A percentile compares a stretch with the other conserved stretches of the same genome.
Evolutionary conservation across 345 rosid genomes (phyloP).

Genomic region (Boechera stricta): DNA sequence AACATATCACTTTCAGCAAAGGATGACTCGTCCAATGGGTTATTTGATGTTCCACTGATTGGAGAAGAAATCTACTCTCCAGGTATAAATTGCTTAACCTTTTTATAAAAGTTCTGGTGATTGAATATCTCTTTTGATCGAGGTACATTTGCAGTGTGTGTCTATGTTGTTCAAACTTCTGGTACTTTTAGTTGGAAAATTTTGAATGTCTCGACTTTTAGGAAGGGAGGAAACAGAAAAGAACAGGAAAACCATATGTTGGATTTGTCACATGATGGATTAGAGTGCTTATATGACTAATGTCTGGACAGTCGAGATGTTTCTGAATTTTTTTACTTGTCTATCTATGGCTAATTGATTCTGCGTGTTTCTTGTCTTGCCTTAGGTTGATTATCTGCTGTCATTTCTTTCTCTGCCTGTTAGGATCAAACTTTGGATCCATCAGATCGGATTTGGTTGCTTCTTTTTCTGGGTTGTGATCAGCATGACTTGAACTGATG

Average conservation of each 20-base stretch:
- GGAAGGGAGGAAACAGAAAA: constrained; percentile 1
- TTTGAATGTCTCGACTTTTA: constrained; percentile 2
- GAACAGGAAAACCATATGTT: background rate
- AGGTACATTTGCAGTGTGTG: constrained; percentile 1
- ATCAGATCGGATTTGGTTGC: constrained; percentile 8
- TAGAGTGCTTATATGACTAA: background rate
- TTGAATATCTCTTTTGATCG: constrained; percentile 17
- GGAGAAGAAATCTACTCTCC: constrained; percentile 67
- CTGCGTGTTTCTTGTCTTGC: background rate
- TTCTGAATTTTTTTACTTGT: constrained; percentile 15
- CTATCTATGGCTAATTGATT: constrained; percentile 19
- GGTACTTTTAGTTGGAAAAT: constrained; percentile 16
- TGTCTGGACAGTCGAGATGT: constrained; percentile 18
- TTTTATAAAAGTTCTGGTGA: background rate
- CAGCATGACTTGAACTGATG: constrained; percentile 26
- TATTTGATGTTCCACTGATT: constrained; percentile 79
- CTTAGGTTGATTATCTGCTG: constrained; percentile 4
- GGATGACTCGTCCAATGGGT: constrained; percentile 52
- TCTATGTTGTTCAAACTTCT: constrained; percentile 20
- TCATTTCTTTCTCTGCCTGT: background rate
- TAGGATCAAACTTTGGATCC: constrained; percentile 8
- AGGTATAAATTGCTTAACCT: constrained; percentile 55
- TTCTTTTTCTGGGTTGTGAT: constrained; percentile 25
- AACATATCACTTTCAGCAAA: constrained; percentile 49
- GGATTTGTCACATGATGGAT: constrained; percentile 21